Conservation (phyloP, 306 rosid genomes). For the Clitoria ternatea region DNA sequence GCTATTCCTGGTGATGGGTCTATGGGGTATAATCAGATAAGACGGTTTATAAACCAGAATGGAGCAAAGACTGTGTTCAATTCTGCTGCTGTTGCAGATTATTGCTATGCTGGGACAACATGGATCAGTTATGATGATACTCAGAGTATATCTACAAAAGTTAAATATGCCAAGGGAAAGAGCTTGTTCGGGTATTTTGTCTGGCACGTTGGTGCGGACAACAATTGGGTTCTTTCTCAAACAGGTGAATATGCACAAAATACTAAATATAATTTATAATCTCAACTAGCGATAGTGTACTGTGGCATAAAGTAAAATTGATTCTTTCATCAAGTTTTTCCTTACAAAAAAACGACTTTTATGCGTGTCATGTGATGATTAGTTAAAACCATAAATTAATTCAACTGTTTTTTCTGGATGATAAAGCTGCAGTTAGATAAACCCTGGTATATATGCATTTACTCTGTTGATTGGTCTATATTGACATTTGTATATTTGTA, state of each 20-base stretch:
- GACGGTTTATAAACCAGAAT: not conserved
- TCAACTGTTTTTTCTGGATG: no score
- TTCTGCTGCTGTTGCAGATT: slow-evolving; percentile 35
- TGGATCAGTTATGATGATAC: slow-evolving; percentile 53
- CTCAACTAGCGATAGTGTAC: no score
- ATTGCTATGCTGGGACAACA: slow-evolving; percentile 27
- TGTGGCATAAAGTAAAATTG: no score
- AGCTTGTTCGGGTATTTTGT: slow-evolving; percentile 25
- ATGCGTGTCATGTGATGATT: no score
- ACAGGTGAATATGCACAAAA: not conserved
- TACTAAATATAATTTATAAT: no score
- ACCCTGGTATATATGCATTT: no score
- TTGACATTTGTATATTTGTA: not conserved
- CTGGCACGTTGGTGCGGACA: slow-evolving; percentile 22
- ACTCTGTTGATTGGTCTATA: not conserved
- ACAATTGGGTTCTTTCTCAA: slow-evolving; percentile 37
- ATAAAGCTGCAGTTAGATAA: no score
- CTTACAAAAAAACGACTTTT: no score
- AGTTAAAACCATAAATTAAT: no score
- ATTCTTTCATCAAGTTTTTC: no score
- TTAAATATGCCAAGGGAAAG: slow-evolving; percentile 32
- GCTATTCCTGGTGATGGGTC: not conserved
- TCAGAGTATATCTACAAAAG: slow-evolving; percentile 28
- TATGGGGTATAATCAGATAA: slow-evolving; percentile 20
- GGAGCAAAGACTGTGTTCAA: slow-evolving; percentile 8